phyloP scores from a whole-genome alignment of 2,329 filamentous ascomycete genomes.

The Rhytidhysteron rufulum region DNA sequence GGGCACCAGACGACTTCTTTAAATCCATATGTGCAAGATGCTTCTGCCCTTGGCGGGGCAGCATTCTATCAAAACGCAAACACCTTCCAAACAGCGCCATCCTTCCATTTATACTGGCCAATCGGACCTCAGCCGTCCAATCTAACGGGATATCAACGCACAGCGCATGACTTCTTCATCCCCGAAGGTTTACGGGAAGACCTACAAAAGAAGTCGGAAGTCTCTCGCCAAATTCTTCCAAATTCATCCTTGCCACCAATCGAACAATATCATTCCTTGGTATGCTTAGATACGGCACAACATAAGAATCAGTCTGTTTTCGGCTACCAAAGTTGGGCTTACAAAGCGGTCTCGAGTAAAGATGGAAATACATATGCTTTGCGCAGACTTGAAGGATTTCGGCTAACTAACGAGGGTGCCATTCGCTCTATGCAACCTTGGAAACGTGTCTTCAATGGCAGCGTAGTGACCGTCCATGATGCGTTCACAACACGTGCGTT shows the following conservation, averaged over 20 bases:
- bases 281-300: slow-evolving; percentile 78
- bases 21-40: slow-evolving; percentile 74
- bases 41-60: slow-evolving; percentile 55
- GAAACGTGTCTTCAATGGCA: slow-evolving; percentile 79
- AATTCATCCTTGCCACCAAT: slow-evolving; percentile 72
- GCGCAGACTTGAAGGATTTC: slow-evolving; percentile 82
- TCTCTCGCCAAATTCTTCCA: slow-evolving; percentile 77
- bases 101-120: slow-evolving; percentile 87
- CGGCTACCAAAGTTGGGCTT: slow-evolving; percentile 88
- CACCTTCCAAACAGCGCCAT: slow-evolving; percentile 52
- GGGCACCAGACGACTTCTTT: slow-evolving; percentile 39
- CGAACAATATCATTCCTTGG: slow-evolving; percentile 87
- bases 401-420: slow-evolving; percentile 82
- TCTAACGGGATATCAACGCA: slow-evolving; percentile 77
- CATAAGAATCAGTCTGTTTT: slow-evolving; percentile 77
- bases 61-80: slow-evolving; percentile 63
- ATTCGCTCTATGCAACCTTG: slow-evolving; percentile 84
- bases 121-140: slow-evolving; percentile 79
- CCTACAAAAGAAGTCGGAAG: slow-evolving; percentile 81
- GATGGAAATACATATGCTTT: slow-evolving; percentile 87
- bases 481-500: slow-evolving; percentile 92
- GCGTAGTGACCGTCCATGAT: slow-evolving; percentile 81
- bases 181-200: slow-evolving; percentile 84
- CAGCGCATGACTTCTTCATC: slow-evolving; percentile 87
- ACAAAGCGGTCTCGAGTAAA: slow-evolving; percentile 86